A percentile compares a stretch with the other conserved stretches of the same genome.
phyloP scores from a whole-genome alignment of 2,329 filamentous ascomycete genomes.

The Cordyceps cicadae region DNA sequence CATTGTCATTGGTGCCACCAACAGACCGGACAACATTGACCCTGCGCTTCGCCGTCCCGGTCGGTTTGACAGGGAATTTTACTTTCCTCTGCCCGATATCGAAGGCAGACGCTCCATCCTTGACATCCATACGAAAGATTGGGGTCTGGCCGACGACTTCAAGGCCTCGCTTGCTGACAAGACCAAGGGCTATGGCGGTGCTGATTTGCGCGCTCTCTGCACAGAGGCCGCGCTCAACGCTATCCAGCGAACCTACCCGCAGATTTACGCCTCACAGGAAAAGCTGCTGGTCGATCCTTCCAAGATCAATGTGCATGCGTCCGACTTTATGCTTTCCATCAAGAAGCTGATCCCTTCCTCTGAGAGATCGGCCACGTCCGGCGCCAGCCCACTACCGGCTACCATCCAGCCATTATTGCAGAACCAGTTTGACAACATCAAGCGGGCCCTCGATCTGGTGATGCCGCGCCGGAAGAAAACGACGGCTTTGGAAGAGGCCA shows the following conservation, averaged over 20 bases:
- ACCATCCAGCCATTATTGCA: slow-evolving; percentile 74
- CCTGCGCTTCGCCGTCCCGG: slow-evolving; percentile 90
- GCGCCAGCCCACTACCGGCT: slow-evolving; percentile 71
- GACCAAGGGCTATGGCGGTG: slow-evolving; percentile 95
- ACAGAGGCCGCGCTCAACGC: slow-evolving; percentile 94
- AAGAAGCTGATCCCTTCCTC: slow-evolving; percentile 96
- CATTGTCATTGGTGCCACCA: slow-evolving; percentile 97
- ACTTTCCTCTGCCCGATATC: slow-evolving; percentile 84
- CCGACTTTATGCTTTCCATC: slow-evolving; percentile 94
- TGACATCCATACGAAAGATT: slow-evolving; percentile 90
- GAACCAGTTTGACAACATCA: slow-evolving; percentile 61
- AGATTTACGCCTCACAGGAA: slow-evolving; percentile 85
- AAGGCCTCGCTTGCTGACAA: slow-evolving; percentile 76
- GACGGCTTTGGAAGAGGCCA: slow-evolving; percentile 87
- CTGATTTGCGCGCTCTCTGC: slow-evolving; percentile 85
- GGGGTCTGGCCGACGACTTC: slow-evolving; percentile 74
- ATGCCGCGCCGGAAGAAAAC: slow-evolving; percentile 78
- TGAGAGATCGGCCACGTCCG: slow-evolving; percentile 78
- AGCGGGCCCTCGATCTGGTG: slow-evolving; percentile 61
- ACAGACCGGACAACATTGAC: slow-evolving; percentile 92
- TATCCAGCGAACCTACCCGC: slow-evolving; percentile 89
- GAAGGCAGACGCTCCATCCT: slow-evolving; percentile 78
- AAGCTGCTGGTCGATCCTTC: slow-evolving; percentile 82
- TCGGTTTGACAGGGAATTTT: slow-evolving; percentile 94
- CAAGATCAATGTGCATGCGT: slow-evolving; percentile 78